These are phyloP conservation scores for Fusarium robinianum DNA, from an alignment of 2,329 filamentous ascomycete species.

Conservation along the genomic window DNA sequence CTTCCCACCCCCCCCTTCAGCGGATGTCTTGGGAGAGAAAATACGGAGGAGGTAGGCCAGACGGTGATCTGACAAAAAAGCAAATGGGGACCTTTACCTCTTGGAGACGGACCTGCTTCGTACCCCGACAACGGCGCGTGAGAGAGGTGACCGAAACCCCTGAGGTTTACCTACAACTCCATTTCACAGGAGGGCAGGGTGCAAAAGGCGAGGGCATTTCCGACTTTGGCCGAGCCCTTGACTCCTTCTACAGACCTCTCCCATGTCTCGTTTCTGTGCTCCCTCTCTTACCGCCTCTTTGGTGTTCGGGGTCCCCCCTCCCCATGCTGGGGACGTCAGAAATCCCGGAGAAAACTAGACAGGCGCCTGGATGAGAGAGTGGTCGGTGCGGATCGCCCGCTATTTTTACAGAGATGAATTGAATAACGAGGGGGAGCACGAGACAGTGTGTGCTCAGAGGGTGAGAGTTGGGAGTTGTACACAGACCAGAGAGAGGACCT, in stretches of 20 bases:
- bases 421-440: background rate
- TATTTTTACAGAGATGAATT: background rate
- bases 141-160: no score
- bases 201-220: constrained; percentile 14
- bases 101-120: constrained; percentile 12
- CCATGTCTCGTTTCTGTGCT: no score
- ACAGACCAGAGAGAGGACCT: no score
- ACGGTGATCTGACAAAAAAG: constrained; percentile 32
- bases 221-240: constrained; percentile 33
- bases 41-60: constrained; percentile 4
- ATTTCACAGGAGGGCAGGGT: constrained; percentile 1
- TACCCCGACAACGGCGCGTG: constrained; percentile 1
- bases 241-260: constrained; percentile 17
- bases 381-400: constrained; percentile 22
- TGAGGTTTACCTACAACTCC: no score
- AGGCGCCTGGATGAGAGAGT: constrained; percentile 18
- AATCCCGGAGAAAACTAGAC: constrained; percentile 13
- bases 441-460: no score
- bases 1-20: no score
- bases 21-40: background rate
- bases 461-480: no score
- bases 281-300: constrained; percentile 20
- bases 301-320: background rate
- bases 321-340: background rate
- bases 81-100: constrained; percentile 18